These are phyloP conservation scores for baker's yeast (Saccharomyces cerevisiae) DNA, from an alignment of 805 yeast genomes.

Conservation along the genomic window DNA sequence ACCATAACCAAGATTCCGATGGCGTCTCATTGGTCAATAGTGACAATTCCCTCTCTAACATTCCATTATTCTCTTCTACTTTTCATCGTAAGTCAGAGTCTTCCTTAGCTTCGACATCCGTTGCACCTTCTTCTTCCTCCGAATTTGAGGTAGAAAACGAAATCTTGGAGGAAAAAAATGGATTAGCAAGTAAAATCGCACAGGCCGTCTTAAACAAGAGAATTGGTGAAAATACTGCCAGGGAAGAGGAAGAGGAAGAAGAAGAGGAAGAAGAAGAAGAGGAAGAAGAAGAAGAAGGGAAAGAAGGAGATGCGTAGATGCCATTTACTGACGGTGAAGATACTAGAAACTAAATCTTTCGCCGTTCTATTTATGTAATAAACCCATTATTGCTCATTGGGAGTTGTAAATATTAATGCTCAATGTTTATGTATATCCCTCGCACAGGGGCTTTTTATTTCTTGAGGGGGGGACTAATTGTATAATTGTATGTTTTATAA, in stretches of 20 bases:
- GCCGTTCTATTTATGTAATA: neutral
- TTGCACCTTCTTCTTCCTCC: constrained; percentile 16
- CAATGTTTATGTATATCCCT: neutral
- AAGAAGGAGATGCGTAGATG: neutral
- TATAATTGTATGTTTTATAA: neutral
- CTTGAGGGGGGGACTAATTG: neutral
- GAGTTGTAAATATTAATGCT: neutral
- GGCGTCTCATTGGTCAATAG: constrained; percentile 35
- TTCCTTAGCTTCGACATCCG: constrained; percentile 25
- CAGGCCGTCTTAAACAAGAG: constrained; percentile 24
- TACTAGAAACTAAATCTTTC: neutral
- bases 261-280: neutral
- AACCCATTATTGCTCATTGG: neutral
- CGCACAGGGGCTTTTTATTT: neutral
- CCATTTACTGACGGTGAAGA: neutral
- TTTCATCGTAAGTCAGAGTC: constrained; percentile 14
- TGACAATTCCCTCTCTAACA: constrained; percentile 33
- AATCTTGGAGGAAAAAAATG: constrained; percentile 5
- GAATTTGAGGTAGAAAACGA: constrained; percentile 17
- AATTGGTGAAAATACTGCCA: neutral
- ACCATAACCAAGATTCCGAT: constrained; percentile 39
- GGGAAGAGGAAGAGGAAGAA: neutral
- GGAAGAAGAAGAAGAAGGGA: too few relatives aligned
- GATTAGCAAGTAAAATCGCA: constrained; percentile 18
- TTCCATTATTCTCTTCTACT: constrained; percentile 39